Base-by-base conservation (phyloP, 2,329 filamentous ascomycete genomes). In the Hypoxylon sp. region DNA sequence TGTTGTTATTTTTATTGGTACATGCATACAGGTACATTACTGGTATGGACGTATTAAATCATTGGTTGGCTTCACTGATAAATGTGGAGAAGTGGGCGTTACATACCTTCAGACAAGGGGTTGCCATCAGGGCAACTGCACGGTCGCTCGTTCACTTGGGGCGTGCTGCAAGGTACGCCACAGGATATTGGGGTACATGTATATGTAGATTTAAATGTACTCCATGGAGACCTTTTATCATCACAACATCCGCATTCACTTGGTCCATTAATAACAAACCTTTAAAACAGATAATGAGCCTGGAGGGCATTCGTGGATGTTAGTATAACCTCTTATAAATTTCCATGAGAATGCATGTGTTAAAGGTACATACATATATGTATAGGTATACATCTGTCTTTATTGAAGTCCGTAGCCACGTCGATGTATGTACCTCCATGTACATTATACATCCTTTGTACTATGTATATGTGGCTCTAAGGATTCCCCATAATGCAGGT, bases 51-150 rank as follows among this genome's bases (percentile, higher is more conserved):
- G 19, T 46, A 47, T 4, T 39, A 4, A 25, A 39, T 32, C 25
- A 64, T 64, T 60, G 55, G 51, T 12, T 54, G 43, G 34, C 25
- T 29, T 46, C n/a, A n/a, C 11, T 12, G 12, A 27, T 34, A 65
- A 52, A 57, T 60, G 23, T 61, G 62, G 62, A 25, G 51, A 12
- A 12, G 8, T 14, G 37, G 46, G 12, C 8, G n/a, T 16, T n/a
- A 47, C 14, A n/a, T 47, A n/a, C 12, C 23, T 46, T 6, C 19
- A 27, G 34, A 5, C 25, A 16, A 41, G 60, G 60, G 53, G 60
- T 45, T 66, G 47, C 63, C 48, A 54, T 50, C 48, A 63, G 62
- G 56, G 55, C 61, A 63, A 58, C 54, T 21, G 32, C 14, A 7
- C 23, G 21, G 32, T 7, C 12, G 8, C 21, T 51, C 23, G 41